Conservation (phyloP, 345 rosid genomes). For the Salix brachista region DNA sequence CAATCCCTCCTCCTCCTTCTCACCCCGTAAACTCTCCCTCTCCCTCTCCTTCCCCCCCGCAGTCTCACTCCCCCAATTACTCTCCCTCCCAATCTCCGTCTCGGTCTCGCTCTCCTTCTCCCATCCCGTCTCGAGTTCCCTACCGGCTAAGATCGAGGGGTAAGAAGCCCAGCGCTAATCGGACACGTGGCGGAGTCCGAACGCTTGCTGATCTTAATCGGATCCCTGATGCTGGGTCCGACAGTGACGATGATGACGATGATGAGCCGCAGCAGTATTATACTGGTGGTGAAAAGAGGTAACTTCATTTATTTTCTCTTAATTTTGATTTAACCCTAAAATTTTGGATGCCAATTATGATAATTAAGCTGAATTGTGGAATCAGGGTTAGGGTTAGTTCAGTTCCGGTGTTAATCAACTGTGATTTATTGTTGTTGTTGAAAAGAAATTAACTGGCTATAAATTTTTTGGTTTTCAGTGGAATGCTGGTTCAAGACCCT, state of each 20-base stretch:
- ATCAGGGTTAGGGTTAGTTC: background rate
- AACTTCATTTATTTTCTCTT: background rate
- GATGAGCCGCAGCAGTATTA: constrained; percentile 68
- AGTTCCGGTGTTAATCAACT: background rate
- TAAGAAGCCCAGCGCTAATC: constrained; percentile 36
- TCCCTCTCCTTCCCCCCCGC: constrained; percentile 18
- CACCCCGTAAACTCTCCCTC: constrained; percentile 38
- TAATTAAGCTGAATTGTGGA: background rate
- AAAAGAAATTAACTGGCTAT: background rate
- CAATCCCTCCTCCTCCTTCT: background rate
- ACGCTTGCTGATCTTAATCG: constrained; percentile 89
- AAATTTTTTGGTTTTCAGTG: constrained; percentile 37
- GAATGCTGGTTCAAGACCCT: constrained; percentile 92
- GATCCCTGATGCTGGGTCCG: constrained; percentile 29
- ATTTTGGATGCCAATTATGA: background rate
- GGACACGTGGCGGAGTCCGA: constrained; percentile 52
- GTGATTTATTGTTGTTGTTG: too few species aligned
- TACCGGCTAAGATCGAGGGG: constrained; percentile 56
- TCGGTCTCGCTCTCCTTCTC: constrained; percentile 52
- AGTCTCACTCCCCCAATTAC: constrained; percentile 39
- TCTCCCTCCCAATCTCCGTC: constrained; percentile 56
- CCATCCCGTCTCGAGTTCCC: constrained; percentile 17
- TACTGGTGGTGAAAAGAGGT: constrained; percentile 94
- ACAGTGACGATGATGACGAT: constrained; percentile 43
- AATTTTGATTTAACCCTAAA: background rate